A percentile compares a stretch with the other conserved stretches of the same genome.
Evolutionary conservation across 2,329 filamentous ascomycete species (phyloP).

Genomic region (Arachnomyces sp.): DNA sequence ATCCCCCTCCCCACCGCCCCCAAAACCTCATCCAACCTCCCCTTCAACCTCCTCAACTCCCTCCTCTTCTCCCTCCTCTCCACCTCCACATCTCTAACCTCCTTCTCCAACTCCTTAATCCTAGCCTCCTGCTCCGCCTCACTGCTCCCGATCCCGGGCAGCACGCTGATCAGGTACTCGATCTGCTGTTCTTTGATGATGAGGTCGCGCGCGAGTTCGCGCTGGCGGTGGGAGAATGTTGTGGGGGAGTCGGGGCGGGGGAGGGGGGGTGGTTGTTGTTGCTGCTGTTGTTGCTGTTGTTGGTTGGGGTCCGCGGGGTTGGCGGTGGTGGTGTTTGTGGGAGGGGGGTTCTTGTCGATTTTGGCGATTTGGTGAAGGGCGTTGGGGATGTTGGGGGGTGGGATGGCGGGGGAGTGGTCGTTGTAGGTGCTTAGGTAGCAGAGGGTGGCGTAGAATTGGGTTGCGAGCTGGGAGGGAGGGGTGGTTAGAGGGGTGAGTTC

Average conservation of each 20-base stretch:
- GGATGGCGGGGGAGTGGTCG: constrained; percentile 33
- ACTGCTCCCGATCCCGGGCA: constrained; percentile 39
- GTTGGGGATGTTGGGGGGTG: constrained; percentile 22
- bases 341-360: constrained; percentile 33
- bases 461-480: constrained; percentile 32
- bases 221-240: constrained; percentile 36
- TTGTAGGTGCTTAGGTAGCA: constrained; percentile 41
- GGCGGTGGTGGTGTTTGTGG: constrained; percentile 25
- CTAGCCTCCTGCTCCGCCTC: constrained; percentile 37
- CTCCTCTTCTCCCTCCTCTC: constrained; percentile 33
- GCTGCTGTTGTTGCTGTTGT: constrained; percentile 11
- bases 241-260: constrained; percentile 33
- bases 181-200: constrained; percentile 45
- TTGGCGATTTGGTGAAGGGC: constrained; percentile 32
- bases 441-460: constrained; percentile 44
- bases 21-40: constrained; percentile 35
- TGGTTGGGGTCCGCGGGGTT: background rate
- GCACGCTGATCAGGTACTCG: constrained; percentile 38
- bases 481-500: background rate
- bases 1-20: constrained; percentile 30
- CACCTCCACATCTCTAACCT: constrained; percentile 37
- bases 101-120: constrained; percentile 35
- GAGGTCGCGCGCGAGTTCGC: constrained; percentile 41
- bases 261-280: constrained; percentile 15
- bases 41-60: constrained; percentile 35